These are phyloP conservation scores for Schizothecium vesticola DNA, from an alignment of 495 filamentous ascomycete species.

Conservation along the genomic window DNA sequence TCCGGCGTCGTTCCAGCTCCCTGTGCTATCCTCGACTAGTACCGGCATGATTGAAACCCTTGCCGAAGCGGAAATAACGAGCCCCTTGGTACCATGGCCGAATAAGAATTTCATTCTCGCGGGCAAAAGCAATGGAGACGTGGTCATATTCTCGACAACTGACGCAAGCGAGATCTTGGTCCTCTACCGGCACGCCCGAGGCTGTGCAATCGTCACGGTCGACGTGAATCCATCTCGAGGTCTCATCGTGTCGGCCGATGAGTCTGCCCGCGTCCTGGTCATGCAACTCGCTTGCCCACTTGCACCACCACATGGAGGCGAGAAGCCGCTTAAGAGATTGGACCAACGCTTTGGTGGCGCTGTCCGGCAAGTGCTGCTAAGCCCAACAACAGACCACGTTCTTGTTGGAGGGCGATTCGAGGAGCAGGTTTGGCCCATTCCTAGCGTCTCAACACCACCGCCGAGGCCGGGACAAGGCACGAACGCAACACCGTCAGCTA, in stretches of 20 bases:
- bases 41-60: slow-evolving; percentile 3
- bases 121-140: slow-evolving; percentile 22
- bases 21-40: background rate
- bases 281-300: too few relatives aligned
- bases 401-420: too few relatives aligned
- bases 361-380: too few relatives aligned
- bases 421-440: too few relatives aligned
- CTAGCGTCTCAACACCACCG: too few relatives aligned
- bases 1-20: background rate
- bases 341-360: too few relatives aligned
- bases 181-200: slow-evolving; percentile 17
- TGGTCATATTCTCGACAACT: slow-evolving; percentile 15
- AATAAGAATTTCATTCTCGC: slow-evolving; percentile 15
- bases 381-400: too few relatives aligned
- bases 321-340: too few relatives aligned
- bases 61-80: slow-evolving; percentile 18
- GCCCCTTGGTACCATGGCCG: slow-evolving; percentile 2
- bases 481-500: too few relatives aligned
- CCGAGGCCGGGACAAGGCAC: too few relatives aligned
- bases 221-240: slow-evolving; percentile 2
- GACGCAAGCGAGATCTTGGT: slow-evolving; percentile 10
- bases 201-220: slow-evolving; percentile 5
- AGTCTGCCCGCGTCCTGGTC: slow-evolving; percentile 15
- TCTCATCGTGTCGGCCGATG: slow-evolving; percentile 20
- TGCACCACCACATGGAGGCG: too few relatives aligned